Conservation (phyloP, 331 rosid species). For the Dryas integrifolia region DNA sequence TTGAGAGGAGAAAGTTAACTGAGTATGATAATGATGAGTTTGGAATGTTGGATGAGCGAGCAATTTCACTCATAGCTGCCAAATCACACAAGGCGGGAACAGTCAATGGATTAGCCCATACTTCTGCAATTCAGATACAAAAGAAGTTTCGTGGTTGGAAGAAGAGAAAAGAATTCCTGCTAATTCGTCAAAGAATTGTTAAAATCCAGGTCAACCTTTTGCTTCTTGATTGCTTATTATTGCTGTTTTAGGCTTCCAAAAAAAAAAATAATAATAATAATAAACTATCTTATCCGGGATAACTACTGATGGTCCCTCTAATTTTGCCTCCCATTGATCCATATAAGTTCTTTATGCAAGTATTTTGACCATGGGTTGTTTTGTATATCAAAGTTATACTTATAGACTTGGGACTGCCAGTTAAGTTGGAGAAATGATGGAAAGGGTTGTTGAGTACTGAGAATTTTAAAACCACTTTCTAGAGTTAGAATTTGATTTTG, state of each 20-base stretch:
- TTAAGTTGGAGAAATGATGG: background rate
- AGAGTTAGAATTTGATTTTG: background rate
- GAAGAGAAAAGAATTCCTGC: constrained; percentile 79
- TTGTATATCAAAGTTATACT: background rate
- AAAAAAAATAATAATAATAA: too few species aligned
- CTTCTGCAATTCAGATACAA: constrained; percentile 81
- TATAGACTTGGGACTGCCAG: background rate
- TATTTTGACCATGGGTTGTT: background rate
- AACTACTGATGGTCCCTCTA: background rate
- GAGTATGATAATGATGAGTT: constrained; percentile 44
- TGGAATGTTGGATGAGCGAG: constrained; percentile 53
- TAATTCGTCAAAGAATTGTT: constrained; percentile 81
- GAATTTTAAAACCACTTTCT: background rate
- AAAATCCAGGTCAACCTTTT: constrained; percentile 66
- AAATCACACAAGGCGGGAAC: constrained; percentile 52
- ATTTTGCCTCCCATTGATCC: background rate
- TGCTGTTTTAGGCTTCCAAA: too few species aligned
- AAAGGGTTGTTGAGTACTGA: background rate
- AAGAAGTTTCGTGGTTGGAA: constrained; percentile 91
- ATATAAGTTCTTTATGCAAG: background rate
- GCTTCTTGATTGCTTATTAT: constrained; percentile 9
- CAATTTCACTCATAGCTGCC: constrained; percentile 51
- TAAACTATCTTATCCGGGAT: too few species aligned
- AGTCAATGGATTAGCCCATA: constrained; percentile 41
- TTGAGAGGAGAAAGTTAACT: constrained; percentile 58